Conservation (phyloP, 805 yeast genomes). For the Saturnispora gosingensis region DNA sequence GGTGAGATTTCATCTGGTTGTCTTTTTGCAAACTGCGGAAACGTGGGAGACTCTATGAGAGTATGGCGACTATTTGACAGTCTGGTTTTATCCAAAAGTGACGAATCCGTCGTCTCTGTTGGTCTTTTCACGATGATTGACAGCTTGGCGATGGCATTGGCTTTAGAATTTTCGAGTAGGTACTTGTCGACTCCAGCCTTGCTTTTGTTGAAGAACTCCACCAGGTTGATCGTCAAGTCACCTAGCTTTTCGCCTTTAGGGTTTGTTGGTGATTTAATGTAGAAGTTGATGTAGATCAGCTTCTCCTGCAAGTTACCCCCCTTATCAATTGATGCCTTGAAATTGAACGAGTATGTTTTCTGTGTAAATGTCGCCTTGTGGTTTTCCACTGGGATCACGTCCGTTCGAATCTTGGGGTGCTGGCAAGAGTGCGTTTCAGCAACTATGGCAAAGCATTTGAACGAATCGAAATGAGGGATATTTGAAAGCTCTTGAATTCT, state of each 20-base stretch:
- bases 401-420: constrained; percentile 19
- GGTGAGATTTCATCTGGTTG: neutral
- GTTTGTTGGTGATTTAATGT: constrained; percentile 22
- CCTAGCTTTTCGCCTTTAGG: constrained; percentile 51
- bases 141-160: constrained; percentile 68
- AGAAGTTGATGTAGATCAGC: constrained; percentile 32
- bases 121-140: constrained; percentile 30
- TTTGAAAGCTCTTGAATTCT: neutral
- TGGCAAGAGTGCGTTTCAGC: neutral
- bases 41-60: neutral
- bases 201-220: constrained; percentile 60
- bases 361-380: constrained; percentile 44
- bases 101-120: neutral
- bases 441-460: neutral
- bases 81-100: neutral
- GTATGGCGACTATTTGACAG: neutral
- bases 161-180: constrained; percentile 65
- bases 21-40: neutral
- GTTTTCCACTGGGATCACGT: constrained; percentile 31
- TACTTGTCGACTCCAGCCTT: constrained; percentile 38
- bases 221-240: constrained; percentile 50
- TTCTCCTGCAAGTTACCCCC: constrained; percentile 35
- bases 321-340: constrained; percentile 26
- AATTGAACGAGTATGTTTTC: constrained; percentile 29
- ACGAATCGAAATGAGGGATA: constrained; percentile 4